Percentiles rank a stretch among this genome's conserved stretches.
Evolutionary conservation across 1,284 basidiomycete species (phyloP).

Genomic region (Rhodofomes roseus): DNA sequence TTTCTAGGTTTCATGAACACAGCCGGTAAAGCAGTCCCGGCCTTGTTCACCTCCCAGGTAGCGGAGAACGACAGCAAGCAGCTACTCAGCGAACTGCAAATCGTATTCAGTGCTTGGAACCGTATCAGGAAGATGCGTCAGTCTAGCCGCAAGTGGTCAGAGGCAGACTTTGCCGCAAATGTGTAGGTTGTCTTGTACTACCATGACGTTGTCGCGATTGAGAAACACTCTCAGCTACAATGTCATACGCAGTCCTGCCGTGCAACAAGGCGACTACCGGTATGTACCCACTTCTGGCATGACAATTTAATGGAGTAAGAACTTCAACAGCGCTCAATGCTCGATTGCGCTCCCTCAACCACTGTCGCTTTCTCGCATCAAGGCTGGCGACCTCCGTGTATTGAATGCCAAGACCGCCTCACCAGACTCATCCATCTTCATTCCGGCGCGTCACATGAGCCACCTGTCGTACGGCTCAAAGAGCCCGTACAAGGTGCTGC

Average conservation of each 20-base stretch:
- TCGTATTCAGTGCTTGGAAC: conserved; percentile 43
- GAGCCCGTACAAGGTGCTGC: conserved; percentile 46
- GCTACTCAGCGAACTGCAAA: conserved; percentile 36
- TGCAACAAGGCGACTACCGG: conserved; percentile 40
- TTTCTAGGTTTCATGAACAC: conserved; percentile 37
- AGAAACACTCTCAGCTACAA: conserved; percentile 37
- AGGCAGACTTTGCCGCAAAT: conserved; percentile 52
- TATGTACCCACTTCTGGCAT: conserved; percentile 18
- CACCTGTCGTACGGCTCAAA: conserved; percentile 37
- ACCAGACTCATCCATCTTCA: conserved; percentile 47
- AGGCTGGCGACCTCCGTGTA: conserved; percentile 33
- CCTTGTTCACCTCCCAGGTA: conserved; percentile 36
- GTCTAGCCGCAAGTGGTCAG: conserved; percentile 45
- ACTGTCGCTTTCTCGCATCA: conserved; percentile 22
- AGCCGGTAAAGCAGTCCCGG: conserved; percentile 34
- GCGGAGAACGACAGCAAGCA: conserved; percentile 19
- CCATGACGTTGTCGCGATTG: not conserved
- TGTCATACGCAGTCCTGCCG: conserved; percentile 42
- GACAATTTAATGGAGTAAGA: not conserved
- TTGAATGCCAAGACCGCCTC: conserved; percentile 41
- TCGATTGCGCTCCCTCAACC: conserved; percentile 49
- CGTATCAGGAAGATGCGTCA: conserved; percentile 39
- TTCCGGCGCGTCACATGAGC: conserved; percentile 35
- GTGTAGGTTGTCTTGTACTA: conserved; percentile 33
- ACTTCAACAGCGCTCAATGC: conserved; percentile 39